Conservation (phyloP, 2,329 filamentous ascomycete species). For the Mycosphaerella arachidis region DNA sequence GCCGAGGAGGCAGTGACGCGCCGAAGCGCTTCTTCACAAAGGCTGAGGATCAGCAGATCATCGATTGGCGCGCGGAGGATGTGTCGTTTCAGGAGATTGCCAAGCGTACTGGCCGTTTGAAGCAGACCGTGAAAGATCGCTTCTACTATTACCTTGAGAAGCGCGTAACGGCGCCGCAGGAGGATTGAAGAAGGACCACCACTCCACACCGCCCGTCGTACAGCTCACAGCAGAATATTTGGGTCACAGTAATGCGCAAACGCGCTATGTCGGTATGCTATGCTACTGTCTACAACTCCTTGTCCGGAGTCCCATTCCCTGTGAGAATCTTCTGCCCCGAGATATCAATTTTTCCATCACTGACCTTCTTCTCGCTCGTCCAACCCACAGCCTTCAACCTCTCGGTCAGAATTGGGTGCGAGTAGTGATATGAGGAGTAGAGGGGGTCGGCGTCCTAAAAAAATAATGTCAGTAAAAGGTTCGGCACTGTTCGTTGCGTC, state of each 20-base stretch:
- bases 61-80: neutral
- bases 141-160: too few species aligned
- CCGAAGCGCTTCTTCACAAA: neutral
- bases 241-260: neutral
- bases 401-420: conserved; percentile 92
- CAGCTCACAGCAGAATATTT: neutral
- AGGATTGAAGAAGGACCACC: neutral
- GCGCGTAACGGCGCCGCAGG: too few species aligned
- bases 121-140: neutral
- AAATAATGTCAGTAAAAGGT: too few species aligned
- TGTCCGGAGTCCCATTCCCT: conserved; percentile 5
- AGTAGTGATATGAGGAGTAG: conserved; percentile 98
- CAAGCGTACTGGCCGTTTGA: neutral
- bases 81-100: neutral
- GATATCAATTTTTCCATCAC: conserved; percentile 39
- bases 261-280: neutral
- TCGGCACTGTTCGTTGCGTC: too few species aligned
- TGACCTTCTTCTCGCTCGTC: conserved; percentile 60
- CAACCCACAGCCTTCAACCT: conserved; percentile 86
- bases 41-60: neutral
- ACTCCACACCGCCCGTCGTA: neutral
- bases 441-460: conserved; percentile 81
- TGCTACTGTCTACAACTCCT: conserved; percentile 15
- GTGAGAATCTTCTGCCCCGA: conserved; percentile 7
- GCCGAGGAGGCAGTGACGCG: neutral